These are phyloP conservation scores for Sarcocystis neurona DNA, from an alignment of 169 alveolate genomes.

Conservation along the genomic window DNA sequence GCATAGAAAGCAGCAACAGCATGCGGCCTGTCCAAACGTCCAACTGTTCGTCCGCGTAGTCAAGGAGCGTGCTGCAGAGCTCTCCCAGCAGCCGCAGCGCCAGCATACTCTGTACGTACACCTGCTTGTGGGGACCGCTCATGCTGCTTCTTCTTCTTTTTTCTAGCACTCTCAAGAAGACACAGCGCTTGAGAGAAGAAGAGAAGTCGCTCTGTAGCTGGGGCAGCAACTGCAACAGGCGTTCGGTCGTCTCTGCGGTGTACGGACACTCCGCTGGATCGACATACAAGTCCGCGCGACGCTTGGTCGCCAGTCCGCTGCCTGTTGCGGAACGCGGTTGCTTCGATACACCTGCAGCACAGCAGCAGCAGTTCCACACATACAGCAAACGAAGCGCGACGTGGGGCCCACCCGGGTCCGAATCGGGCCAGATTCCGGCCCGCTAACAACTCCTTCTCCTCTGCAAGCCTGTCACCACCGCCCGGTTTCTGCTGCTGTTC, in stretches of 20 bases:
- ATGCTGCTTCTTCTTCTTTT: slow-evolving; percentile 21
- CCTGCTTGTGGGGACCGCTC: not conserved
- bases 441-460: too few relatives aligned
- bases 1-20: slow-evolving; percentile 58
- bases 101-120: slow-evolving; percentile 32
- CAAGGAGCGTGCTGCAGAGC: slow-evolving; percentile 47
- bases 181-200: slow-evolving; percentile 38
- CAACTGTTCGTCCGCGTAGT: slow-evolving; percentile 53
- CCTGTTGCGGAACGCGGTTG: too few relatives aligned
- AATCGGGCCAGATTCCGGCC: too few relatives aligned
- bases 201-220: slow-evolving; percentile 43
- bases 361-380: too few relatives aligned
- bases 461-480: too few relatives aligned
- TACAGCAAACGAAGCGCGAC: too few relatives aligned
- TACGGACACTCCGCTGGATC: slow-evolving; percentile 39
- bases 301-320: too few relatives aligned
- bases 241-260: slow-evolving; percentile 25
- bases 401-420: too few relatives aligned
- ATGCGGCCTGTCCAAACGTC: slow-evolving; percentile 60
- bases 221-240: slow-evolving; percentile 32
- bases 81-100: slow-evolving; percentile 47
- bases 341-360: too few relatives aligned
- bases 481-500: too few relatives aligned
- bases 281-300: not conserved
- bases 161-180: slow-evolving; percentile 39